Evolutionary conservation across 176 grass and related monocot genomes (phyloP).

Genomic region (Hordeum vulgare): DNA sequence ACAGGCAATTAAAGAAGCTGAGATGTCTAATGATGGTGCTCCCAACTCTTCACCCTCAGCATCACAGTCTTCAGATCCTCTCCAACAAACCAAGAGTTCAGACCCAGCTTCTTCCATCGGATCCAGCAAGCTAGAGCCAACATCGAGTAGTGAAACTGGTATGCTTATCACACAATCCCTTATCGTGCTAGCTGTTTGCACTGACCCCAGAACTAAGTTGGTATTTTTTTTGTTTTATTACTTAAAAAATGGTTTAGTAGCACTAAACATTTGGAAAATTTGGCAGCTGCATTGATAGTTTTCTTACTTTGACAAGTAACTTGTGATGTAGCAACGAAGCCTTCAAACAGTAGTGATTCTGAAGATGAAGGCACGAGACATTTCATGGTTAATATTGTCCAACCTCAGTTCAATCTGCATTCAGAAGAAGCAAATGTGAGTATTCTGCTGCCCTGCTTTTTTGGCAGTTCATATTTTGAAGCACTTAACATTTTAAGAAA

Average conservation of each 20-base stretch:
- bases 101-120: constrained; percentile 37
- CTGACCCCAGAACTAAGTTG: neutral
- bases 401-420: constrained; percentile 98
- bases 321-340: constrained; percentile 47
- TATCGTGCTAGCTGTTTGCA: neutral
- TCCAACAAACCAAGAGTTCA: constrained; percentile 50
- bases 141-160: constrained; percentile 55
- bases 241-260: constrained; percentile 11
- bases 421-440: constrained; percentile 99
- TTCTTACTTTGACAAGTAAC: constrained; percentile 29
- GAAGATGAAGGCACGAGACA: constrained; percentile 83
- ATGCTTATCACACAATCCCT: constrained; percentile 14
- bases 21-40: constrained; percentile 42
- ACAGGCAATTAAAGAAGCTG: constrained; percentile 48
- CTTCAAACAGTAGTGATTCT: constrained; percentile 38
- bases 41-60: constrained; percentile 27
- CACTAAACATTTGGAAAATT: constrained; percentile 5
- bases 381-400: constrained; percentile 94
- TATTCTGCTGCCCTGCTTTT: constrained; percentile 15
- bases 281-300: neutral
- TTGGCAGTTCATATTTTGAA: constrained; percentile 13
- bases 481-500: constrained; percentile 2
- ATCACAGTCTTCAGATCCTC: constrained; percentile 40
- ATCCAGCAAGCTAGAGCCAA: constrained; percentile 42
- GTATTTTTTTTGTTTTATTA: neutral